A percentile compares a stretch with the other conserved stretches of the same genome.
phyloP scores from a whole-genome alignment of 139 green algal genomes.

The Dunaliella primolecta region DNA sequence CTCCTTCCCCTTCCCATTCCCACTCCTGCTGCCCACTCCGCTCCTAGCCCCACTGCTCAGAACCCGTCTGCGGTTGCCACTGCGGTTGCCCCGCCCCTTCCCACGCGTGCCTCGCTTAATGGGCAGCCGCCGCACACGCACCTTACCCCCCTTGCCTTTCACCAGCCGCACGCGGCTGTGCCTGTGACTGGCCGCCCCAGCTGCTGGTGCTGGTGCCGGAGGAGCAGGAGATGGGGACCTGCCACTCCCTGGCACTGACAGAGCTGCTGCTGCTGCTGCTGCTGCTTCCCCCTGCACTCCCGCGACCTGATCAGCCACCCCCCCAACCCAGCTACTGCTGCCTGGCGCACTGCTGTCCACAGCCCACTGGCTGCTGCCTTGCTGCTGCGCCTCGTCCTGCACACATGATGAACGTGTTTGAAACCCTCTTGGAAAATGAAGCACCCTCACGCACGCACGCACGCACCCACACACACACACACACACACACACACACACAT shows the following conservation, averaged over 20 bases:
- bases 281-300: not conserved
- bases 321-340: no score
- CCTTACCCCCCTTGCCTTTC: not conserved
- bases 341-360: not conserved
- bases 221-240: no score
- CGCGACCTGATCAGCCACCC: not conserved
- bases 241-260: no score
- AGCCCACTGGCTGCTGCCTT: not conserved
- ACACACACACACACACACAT: no score
- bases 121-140: not conserved
- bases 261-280: constrained; percentile 10
- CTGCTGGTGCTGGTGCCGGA: not conserved
- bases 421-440: no score
- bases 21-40: not conserved
- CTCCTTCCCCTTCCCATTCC: not conserved
- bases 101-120: not conserved
- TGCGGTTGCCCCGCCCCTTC: not conserved
- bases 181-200: not conserved
- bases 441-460: no score
- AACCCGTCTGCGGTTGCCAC: not conserved
- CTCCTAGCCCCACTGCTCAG: not conserved
- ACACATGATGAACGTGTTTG: no score
- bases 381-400: no score
- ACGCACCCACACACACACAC: no score
- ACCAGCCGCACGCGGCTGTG: not conserved